Conservation (phyloP, 1,139 yeast genomes). For the Suhomyces bribrorum region DNA sequence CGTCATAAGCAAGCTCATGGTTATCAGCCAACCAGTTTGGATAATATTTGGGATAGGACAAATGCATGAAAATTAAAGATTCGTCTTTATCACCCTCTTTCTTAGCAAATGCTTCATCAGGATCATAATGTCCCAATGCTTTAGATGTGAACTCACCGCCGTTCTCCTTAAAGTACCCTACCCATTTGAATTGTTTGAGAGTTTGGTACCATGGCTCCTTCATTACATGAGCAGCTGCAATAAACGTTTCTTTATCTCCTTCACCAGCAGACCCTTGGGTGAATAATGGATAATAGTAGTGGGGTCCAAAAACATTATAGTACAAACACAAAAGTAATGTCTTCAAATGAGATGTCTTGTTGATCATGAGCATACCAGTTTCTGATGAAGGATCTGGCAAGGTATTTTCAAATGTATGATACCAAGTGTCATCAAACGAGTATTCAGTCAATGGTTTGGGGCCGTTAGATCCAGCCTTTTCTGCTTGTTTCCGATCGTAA, state of each 20-base stretch:
- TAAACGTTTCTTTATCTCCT: slow-evolving; percentile 70
- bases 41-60: slow-evolving; percentile 64
- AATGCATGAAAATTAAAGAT: slow-evolving; percentile 53
- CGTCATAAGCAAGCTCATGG: slow-evolving; percentile 44
- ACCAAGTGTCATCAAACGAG: slow-evolving; percentile 38
- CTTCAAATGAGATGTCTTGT: slow-evolving; percentile 52
- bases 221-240: slow-evolving; percentile 61
- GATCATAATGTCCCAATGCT: slow-evolving; percentile 64
- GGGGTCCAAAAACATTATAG: slow-evolving; percentile 62
- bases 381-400: slow-evolving; percentile 66
- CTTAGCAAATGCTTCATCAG: slow-evolving; percentile 29
- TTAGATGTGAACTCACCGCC: slow-evolving; percentile 46
- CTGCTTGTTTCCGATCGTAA: slow-evolving; percentile 32
- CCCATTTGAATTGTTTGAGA: slow-evolving; percentile 48
- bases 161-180: slow-evolving; percentile 49
- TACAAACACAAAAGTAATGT: slow-evolving; percentile 56
- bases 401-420: slow-evolving; percentile 59
- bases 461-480: slow-evolving; percentile 19
- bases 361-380: slow-evolving; percentile 61
- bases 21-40: slow-evolving; percentile 52
- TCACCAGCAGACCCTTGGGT: slow-evolving; percentile 73
- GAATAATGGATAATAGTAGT: slow-evolving; percentile 57
- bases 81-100: slow-evolving; percentile 26
- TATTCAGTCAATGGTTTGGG: slow-evolving; percentile 32
- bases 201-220: slow-evolving; percentile 56